These are phyloP conservation scores for Xylaria palmicola DNA, from an alignment of 495 filamentous ascomycete species.

Conservation along the genomic window DNA sequence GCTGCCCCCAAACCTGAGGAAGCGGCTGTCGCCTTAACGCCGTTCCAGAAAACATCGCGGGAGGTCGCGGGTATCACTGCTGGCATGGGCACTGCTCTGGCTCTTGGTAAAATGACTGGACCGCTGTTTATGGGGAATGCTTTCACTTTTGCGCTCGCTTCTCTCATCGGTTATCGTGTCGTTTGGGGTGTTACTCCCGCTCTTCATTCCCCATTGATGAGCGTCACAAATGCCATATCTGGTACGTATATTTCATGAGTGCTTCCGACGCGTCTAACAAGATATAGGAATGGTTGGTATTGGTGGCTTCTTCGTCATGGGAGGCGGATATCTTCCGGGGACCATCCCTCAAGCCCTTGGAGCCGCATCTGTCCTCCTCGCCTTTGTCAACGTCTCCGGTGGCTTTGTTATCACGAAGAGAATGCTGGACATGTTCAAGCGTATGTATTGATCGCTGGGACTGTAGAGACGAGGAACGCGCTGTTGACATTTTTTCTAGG, in stretches of 20 bases:
- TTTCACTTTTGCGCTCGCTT: slow-evolving; percentile 75
- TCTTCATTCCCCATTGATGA: slow-evolving; percentile 80
- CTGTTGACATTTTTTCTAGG: slow-evolving; percentile 37
- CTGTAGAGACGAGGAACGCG: background rate
- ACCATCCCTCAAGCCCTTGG: slow-evolving; percentile 75
- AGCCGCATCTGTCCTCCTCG: slow-evolving; percentile 72
- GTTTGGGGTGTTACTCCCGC: slow-evolving; percentile 78
- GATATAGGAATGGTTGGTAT: slow-evolving; percentile 67
- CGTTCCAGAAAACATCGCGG: slow-evolving; percentile 71
- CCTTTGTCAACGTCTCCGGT: slow-evolving; percentile 79
- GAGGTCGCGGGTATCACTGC: slow-evolving; percentile 68
- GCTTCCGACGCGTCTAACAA: slow-evolving; percentile 23
- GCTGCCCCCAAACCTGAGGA: slow-evolving; percentile 53
- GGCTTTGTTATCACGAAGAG: slow-evolving; percentile 84
- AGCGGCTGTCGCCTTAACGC: slow-evolving; percentile 63
- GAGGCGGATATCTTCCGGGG: slow-evolving; percentile 68
- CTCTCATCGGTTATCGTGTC: slow-evolving; percentile 75
- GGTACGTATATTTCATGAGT: slow-evolving; percentile 36
- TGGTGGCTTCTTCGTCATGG: slow-evolving; percentile 79
- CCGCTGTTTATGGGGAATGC: slow-evolving; percentile 80
- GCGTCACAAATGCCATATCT: slow-evolving; percentile 83
- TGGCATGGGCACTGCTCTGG: slow-evolving; percentile 69
- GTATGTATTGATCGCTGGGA: slow-evolving; percentile 30
- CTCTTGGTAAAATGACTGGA: slow-evolving; percentile 71
- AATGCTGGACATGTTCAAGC: slow-evolving; percentile 91